Base-by-base conservation (phyloP, 192 early-diverging fungal species). In the Podila minutissima region DNA sequence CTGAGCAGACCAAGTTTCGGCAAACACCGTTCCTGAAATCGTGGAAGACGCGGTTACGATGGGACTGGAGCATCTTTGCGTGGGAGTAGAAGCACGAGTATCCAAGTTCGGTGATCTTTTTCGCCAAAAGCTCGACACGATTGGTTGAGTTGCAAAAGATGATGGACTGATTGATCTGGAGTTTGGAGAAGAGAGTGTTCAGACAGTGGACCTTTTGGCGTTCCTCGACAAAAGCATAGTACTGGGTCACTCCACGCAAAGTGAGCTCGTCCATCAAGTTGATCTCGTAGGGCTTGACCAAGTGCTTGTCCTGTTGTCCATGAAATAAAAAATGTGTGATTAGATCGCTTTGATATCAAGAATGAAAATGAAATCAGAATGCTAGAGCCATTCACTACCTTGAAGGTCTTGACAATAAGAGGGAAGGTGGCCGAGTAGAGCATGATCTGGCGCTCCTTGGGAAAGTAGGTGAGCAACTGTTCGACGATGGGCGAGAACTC, bases 161-260 rank as follows among this genome's bases (percentile, higher is more conserved):
- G 71, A 99, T 99, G 38, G 97, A 98, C 92, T 99, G 98, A 85
- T 99, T 99, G 89, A 99, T 98, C 93, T 99, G 98, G 29, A 99
- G 93, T 93, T 97, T 97, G 0, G 96, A 97, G 75, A 99, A 99
- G 13, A 99, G 88, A 8, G 93, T 94, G 83, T 94, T 94, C 33
- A 94, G 85, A 71, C 93, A 99, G 82, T 99, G 98, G 10, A 99
- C 98, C 83, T 99, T 99, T 75, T 99, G 98, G 69, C 94, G 89
- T 75, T 99, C 98, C 84, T 98, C 97, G 24, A 99, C 97, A 87
- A 96, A 99, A 38, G 98, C 98, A 83, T 99, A 99, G 87, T 97
- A 99, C 87, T 99, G 98, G 10, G 98, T 99, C 31, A 99, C 95
- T 78, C 98, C 98, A 68, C 94, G 93, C 73, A 99, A 87, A 5